phyloP scores from a whole-genome alignment of 2,329 filamentous ascomycete species.

The Talaromyces sp. region DNA sequence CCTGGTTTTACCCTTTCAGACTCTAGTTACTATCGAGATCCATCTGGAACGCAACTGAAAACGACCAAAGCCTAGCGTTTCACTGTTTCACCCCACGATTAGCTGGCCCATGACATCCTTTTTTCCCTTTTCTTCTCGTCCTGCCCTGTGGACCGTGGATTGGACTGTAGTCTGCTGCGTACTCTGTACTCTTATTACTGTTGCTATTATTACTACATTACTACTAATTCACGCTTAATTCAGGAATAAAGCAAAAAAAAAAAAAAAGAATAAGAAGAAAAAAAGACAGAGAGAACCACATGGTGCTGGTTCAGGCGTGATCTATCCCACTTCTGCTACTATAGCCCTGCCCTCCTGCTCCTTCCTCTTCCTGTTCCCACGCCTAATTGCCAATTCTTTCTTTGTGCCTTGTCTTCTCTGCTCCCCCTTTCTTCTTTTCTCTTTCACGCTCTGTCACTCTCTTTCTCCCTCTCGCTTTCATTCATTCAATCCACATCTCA shows the following conservation, averaged over 20 bases:
- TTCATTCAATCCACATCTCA: not conserved
- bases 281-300: conserved; percentile 8
- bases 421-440: not conserved
- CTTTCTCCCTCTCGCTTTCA: not conserved
- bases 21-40: no score
- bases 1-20: not conserved
- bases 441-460: not conserved
- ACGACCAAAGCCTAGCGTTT: conserved; percentile 10
- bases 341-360: not conserved
- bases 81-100: conserved; percentile 13
- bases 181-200: not conserved
- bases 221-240: not conserved
- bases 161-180: not conserved
- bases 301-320: conserved; percentile 1
- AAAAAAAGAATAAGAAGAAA: conserved; percentile 1
- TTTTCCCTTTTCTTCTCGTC: not conserved
- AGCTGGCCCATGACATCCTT: conserved; percentile 1
- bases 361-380: not conserved
- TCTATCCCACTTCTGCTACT: not conserved
- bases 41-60: conserved; percentile 12
- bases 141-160: not conserved
- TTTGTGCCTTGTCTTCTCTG: not conserved
- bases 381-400: not conserved
- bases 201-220: not conserved
- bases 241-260: not conserved